phyloP scores from a whole-genome alignment of 371 early-diverging fungal genomes.

The Rhizopus delemar region DNA sequence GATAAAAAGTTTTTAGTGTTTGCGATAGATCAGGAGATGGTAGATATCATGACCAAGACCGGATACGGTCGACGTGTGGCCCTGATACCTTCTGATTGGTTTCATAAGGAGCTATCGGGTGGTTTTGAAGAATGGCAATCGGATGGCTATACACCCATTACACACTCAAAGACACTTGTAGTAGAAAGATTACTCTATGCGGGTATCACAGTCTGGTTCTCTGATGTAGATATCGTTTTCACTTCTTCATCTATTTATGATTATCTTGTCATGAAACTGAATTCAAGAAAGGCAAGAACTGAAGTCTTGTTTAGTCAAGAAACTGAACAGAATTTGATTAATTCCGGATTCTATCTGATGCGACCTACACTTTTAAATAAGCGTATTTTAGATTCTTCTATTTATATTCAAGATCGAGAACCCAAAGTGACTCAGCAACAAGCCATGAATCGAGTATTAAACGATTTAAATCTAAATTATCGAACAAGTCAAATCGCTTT shows the following conservation, averaged over 20 bases:
- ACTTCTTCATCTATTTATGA: conserved; percentile 42
- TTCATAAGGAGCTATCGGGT: conserved; percentile 29
- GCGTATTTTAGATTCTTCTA: conserved; percentile 43
- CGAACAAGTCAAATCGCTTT: conserved; percentile 43
- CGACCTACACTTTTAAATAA: conserved; percentile 44
- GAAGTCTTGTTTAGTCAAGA: conserved; percentile 48
- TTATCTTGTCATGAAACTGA: conserved; percentile 41
- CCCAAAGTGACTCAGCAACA: conserved; percentile 52
- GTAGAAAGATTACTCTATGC: conserved; percentile 38
- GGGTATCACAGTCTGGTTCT: conserved; percentile 49
- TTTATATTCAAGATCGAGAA: conserved; percentile 46
- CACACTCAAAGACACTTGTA: conserved; percentile 39
- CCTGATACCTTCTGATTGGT: conserved; percentile 36
- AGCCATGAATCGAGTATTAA: conserved; percentile 49
- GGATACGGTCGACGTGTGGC: conserved; percentile 35
- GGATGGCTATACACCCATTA: conserved; percentile 36
- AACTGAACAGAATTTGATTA: conserved; percentile 43
- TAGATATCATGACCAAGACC: conserved; percentile 18
- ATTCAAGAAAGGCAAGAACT: conserved; percentile 30
- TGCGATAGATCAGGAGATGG: conserved; percentile 37
- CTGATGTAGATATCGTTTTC: conserved; percentile 55
- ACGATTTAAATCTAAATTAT: conserved; percentile 44
- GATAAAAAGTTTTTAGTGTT: conserved; percentile 40
- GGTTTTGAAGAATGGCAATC: conserved; percentile 34
- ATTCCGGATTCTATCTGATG: conserved; percentile 56